Conservation (phyloP, 352 stramenopile genomes). For the Thalassiosira sp. region DNA sequence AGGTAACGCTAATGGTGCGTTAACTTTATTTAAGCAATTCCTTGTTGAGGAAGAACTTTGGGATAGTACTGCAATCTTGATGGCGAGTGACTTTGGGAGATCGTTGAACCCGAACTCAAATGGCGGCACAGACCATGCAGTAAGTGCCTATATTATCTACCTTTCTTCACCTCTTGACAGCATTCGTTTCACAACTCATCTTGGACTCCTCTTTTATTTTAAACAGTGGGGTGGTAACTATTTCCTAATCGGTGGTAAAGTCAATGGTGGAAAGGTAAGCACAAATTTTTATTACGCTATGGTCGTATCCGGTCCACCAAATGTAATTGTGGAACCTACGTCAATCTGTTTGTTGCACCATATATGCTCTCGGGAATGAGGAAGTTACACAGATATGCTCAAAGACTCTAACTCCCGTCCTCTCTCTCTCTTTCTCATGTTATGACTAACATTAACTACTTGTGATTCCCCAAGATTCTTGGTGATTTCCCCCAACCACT, state of each 20-base stretch:
- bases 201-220: constrained; percentile 6
- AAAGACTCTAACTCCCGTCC: no score
- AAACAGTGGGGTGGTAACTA: constrained; percentile 26
- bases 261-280: constrained; percentile 53
- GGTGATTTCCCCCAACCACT: not conserved
- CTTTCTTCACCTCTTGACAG: not conserved
- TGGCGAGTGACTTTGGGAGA: constrained; percentile 74
- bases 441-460: no score
- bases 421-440: not conserved
- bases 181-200: not conserved
- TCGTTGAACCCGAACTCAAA: constrained; percentile 72
- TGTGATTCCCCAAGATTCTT: constrained; percentile 18
- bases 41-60: constrained; percentile 58
- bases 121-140: constrained; percentile 79
- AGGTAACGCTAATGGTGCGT: constrained; percentile 46
- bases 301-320: not conserved
- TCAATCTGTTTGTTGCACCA: no score
- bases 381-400: no score
- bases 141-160: constrained; percentile 19
- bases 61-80: constrained; percentile 27
- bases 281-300: not conserved
- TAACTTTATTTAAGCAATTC: constrained; percentile 66
- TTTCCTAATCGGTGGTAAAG: constrained; percentile 55
- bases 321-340: no score
- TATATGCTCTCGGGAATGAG: no score